These are phyloP conservation scores for Trichosporon sp. DNA, from an alignment of 1,284 basidiomycete genomes.

Conservation along the genomic window DNA sequence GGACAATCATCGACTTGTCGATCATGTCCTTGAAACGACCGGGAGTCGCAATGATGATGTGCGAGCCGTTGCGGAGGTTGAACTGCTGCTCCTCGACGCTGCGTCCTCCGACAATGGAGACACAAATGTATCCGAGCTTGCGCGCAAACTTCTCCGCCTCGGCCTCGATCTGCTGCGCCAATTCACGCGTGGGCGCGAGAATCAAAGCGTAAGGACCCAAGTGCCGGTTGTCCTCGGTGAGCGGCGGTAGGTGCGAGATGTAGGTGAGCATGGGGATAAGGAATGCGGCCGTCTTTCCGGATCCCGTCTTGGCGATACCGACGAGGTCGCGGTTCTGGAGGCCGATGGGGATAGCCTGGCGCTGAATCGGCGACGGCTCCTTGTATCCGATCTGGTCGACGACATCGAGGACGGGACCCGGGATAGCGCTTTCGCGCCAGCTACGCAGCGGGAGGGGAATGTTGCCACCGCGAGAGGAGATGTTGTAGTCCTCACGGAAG, in stretches of 20 bases:
- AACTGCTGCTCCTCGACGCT: conserved; percentile 96
- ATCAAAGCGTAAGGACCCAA: conserved; percentile 93
- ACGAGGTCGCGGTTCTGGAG: conserved; percentile 94
- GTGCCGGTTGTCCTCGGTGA: conserved; percentile 88
- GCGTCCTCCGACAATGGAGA: conserved; percentile 95
- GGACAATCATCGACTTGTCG: conserved; percentile 90
- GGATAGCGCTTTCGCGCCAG: conserved; percentile 88
- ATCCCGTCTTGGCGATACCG: conserved; percentile 97
- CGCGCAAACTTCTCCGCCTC: conserved; percentile 89
- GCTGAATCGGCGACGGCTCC: conserved; percentile 93
- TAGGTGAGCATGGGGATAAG: conserved; percentile 97
- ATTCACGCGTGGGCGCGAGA: conserved; percentile 83
- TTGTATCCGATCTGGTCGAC: conserved; percentile 93
- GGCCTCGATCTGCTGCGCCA: conserved; percentile 94
- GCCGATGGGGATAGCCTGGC: conserved; percentile 97
- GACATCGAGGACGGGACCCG: conserved; percentile 73
- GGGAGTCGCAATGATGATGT: conserved; percentile 97
- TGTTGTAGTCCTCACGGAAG: conserved; percentile 97
- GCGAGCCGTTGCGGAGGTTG: conserved; percentile 89
- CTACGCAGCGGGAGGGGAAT: conserved; percentile 90
- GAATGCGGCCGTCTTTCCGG: conserved; percentile 99
- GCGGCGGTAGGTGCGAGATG: conserved; percentile 78
- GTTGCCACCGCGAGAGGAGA: conserved; percentile 83
- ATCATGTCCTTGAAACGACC: conserved; percentile 97
- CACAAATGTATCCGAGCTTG: conserved; percentile 84